Conservation (phyloP, 805 yeast species). For the Cyberlindnera xylosilytica region DNA sequence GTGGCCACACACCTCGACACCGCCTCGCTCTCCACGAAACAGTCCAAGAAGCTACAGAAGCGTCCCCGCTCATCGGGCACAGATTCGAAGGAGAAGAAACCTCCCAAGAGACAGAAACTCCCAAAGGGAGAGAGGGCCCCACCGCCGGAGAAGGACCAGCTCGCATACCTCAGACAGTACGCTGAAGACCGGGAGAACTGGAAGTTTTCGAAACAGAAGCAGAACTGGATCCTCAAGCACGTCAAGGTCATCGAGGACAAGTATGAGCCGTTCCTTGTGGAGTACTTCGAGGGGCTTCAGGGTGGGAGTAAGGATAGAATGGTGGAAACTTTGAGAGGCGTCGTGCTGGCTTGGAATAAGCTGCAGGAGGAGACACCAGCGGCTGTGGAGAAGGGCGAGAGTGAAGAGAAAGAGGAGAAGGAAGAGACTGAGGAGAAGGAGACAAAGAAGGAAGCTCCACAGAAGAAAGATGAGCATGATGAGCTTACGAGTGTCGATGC, state of each 20-base stretch:
- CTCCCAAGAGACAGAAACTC: constrained; percentile 66
- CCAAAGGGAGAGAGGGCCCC: constrained; percentile 67
- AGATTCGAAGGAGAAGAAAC: constrained; percentile 38
- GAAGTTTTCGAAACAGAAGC: constrained; percentile 87
- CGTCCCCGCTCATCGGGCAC: constrained; percentile 14
- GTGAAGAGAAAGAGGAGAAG: constrained; percentile 3
- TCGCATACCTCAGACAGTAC: constrained; percentile 59
- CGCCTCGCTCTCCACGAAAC: constrained; percentile 38
- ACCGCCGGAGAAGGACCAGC: constrained; percentile 77
- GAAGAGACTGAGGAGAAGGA: constrained; percentile 1
- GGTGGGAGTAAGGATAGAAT: constrained; percentile 68
- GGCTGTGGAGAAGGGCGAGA: not conserved
- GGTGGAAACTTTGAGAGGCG: constrained; percentile 43
- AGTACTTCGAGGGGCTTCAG: constrained; percentile 58
- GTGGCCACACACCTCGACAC: constrained; percentile 43
- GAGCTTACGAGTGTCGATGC: constrained; percentile 27
- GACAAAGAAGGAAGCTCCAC: constrained; percentile 6
- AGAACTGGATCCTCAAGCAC: constrained; percentile 77
- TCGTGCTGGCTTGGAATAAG: constrained; percentile 56
- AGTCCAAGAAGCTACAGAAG: constrained; percentile 38
- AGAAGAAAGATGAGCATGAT: constrained; percentile 15
- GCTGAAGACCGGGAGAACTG: constrained; percentile 55
- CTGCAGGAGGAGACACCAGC: constrained; percentile 14
- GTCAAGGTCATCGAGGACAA: constrained; percentile 47
- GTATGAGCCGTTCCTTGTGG: constrained; percentile 48